A percentile compares a stretch with the other conserved stretches of the same genome.
These are phyloP conservation scores for Ceratobasidium sp. DNA, from an alignment of 1,284 basidiomycete genomes.

Conservation along the genomic window DNA sequence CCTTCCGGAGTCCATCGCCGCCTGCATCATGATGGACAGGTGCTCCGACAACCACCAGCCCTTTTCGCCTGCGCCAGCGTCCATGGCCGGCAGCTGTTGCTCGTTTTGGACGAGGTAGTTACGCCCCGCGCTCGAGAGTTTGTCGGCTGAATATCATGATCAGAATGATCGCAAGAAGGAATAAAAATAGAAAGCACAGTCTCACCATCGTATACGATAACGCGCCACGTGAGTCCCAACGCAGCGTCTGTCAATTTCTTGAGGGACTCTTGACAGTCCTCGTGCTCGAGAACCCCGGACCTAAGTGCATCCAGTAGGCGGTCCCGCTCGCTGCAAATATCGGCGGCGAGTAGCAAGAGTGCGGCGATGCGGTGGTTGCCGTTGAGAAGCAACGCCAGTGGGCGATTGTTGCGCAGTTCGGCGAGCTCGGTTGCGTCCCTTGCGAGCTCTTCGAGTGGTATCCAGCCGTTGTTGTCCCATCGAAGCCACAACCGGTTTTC, in stretches of 20 bases:
- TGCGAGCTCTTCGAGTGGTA: too few relatives aligned
- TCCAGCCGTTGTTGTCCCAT: too few relatives aligned
- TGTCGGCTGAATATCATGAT: too few relatives aligned
- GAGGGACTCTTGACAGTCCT: too few relatives aligned
- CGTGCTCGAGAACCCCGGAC: too few relatives aligned
- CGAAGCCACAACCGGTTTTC: background rate
- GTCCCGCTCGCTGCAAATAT: too few relatives aligned
- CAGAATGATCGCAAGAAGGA: background rate
- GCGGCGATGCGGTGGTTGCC: background rate
- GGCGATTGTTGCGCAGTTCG: background rate
- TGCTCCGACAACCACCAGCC: background rate
- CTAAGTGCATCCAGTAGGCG: too few relatives aligned
- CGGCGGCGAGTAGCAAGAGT: background rate
- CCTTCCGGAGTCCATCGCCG: background rate
- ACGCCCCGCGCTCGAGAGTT: background rate
- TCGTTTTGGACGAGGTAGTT: constrained; percentile 18
- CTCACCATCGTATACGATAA: constrained; percentile 1
- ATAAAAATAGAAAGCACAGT: background rate
- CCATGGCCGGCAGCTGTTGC: background rate
- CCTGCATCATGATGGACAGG: background rate
- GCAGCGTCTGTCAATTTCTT: too few relatives aligned
- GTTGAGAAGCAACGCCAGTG: background rate
- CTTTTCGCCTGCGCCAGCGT: background rate
- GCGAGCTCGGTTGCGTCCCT: background rate
- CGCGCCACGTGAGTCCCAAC: background rate